Evolutionary conservation across 2,329 filamentous ascomycete species (phyloP).

Genomic region (Lachnellula subtilissima): DNA sequence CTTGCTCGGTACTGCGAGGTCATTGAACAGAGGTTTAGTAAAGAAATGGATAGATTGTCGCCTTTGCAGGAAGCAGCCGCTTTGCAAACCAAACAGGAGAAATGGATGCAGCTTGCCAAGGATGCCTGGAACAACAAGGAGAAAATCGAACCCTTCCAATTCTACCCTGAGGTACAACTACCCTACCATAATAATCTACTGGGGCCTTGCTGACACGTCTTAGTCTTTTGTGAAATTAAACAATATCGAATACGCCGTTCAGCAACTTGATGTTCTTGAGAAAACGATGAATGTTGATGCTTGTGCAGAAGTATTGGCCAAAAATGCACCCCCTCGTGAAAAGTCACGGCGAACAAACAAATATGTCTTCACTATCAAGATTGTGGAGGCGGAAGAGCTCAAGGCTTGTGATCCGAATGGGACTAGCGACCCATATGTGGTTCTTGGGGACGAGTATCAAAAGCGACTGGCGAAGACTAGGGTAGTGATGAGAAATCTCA

Average conservation of each 20-base stretch:
- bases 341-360: constrained; percentile 66
- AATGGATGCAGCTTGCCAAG: constrained; percentile 87
- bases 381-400: constrained; percentile 94
- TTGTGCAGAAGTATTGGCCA: constrained; percentile 76
- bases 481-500: constrained; percentile 83
- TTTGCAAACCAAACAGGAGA: constrained; percentile 80
- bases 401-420: constrained; percentile 98
- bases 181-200: constrained; percentile 21
- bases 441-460: constrained; percentile 94
- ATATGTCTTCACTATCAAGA: constrained; percentile 98
- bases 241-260: constrained; percentile 91
- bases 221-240: constrained; percentile 97
- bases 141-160: constrained; percentile 93
- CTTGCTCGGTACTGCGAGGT: constrained; percentile 88
- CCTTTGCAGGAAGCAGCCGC: constrained; percentile 79
- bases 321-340: constrained; percentile 65
- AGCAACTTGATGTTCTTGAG: constrained; percentile 87
- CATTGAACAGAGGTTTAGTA: constrained; percentile 76
- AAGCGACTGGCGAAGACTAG: constrained; percentile 93
- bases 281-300: constrained; percentile 85
- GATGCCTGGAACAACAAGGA: constrained; percentile 90
- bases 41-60: constrained; percentile 89
- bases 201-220: constrained; percentile 25
- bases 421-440: constrained; percentile 92
- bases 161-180: constrained; percentile 73